Base-by-base conservation (phyloP, 495 filamentous ascomycete genomes). In the Friedmanniomyces simplex region DNA sequence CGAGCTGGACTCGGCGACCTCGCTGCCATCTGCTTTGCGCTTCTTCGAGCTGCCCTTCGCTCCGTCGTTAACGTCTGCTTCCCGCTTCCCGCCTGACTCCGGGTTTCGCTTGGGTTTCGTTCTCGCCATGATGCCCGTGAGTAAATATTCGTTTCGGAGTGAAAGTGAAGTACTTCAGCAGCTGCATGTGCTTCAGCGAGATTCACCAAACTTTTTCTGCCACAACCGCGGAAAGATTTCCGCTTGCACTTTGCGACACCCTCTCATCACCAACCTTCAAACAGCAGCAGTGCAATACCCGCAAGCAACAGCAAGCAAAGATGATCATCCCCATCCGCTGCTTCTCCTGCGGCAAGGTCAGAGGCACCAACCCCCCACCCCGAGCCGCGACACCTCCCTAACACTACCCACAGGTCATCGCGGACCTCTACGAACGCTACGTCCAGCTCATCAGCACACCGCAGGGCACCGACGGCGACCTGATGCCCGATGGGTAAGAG, bases 301-400 rank as follows among this genome's bases (percentile, higher is more conserved):
- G 2, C 13, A 16, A 13, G 5, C 14, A 10, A 13, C 41, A 30
- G n/a, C 28, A 16, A 50, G 54, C 22, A 47, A 81, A 71, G 49
- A 98, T 98, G 93, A 98, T 98, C 71, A 96, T 98, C 65, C 93
- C 93, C 1, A 85, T 98, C 60, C 87, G 93, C 59, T 98, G 93
- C 75, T 98, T 98, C 76, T 96, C 93, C 51, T 98, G 93, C 69
- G 93, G 93, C 67, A 98, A 97, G 86, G 93, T 96, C 70, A 25
- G 39, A n/a, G 13, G 4, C 39, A 20, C 39, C 39, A 43, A 2
- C 20, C 25, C 36, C 48, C 36, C 46, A 48, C 14, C 34, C 12
- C 32, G 25, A 10, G 21, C 46, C 12, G 16, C 22, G 3, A 5
- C 2, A 14, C 5, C 41, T 24, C 37, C 21, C 34, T 28, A 13